Conservation (phyloP, 2,329 filamentous ascomycete genomes). For the Sphaerulina vaccinii region DNA sequence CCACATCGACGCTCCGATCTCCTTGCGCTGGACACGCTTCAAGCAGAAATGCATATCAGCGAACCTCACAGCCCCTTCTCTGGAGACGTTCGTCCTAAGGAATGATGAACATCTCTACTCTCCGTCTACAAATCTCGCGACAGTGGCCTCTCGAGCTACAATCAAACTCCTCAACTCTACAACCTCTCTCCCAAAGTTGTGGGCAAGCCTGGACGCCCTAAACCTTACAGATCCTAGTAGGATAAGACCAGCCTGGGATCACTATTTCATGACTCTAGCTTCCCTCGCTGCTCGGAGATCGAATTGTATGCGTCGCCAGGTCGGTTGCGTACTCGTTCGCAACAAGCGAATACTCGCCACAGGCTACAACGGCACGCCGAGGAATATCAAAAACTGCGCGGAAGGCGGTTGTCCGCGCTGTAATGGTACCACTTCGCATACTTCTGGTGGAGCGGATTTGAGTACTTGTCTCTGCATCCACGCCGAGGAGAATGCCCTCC, state of each 20-base stretch:
- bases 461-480: conserved; percentile 94
- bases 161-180: conserved; percentile 86
- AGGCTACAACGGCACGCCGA: conserved; percentile 96
- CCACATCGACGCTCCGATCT: conserved; percentile 86
- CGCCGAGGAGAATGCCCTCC: conserved; percentile 92
- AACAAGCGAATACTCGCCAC: conserved; percentile 87
- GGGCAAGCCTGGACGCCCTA: conserved; percentile 68
- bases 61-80: conserved; percentile 48
- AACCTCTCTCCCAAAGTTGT: conserved; percentile 67
- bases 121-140: conserved; percentile 62
- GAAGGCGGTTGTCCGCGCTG: conserved; percentile 87
- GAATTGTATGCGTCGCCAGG: conserved; percentile 97
- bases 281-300: conserved; percentile 83
- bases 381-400: conserved; percentile 83
- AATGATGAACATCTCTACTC: conserved; percentile 76
- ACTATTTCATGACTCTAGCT: conserved; percentile 97
- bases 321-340: conserved; percentile 88
- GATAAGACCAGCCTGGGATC: conserved; percentile 87
- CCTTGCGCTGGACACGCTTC: conserved; percentile 78
- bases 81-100: conserved; percentile 60
- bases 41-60: conserved; percentile 55
- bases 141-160: conserved; percentile 76
- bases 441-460: conserved; percentile 68
- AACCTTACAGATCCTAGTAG: conserved; percentile 76
- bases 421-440: conserved; percentile 57